phyloP scores from a whole-genome alignment of 352 stramenopile species.

The Peronospora tabacina region DNA sequence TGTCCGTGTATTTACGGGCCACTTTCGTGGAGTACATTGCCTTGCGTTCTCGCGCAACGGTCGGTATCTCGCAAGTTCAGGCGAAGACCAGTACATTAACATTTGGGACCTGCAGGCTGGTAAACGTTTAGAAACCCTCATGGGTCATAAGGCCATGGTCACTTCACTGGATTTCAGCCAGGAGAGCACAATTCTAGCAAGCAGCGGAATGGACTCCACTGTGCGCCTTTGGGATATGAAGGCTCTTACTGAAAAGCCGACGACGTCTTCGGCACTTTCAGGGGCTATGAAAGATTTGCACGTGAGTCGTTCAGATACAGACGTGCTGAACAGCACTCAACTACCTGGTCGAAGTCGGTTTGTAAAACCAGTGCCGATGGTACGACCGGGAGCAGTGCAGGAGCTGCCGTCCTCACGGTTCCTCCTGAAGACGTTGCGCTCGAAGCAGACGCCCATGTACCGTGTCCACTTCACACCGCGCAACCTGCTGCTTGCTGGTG shows the following conservation, averaged over 20 bases:
- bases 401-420: slow-evolving; percentile 62
- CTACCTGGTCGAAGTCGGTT: slow-evolving; percentile 28
- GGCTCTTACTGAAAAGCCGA: slow-evolving; percentile 48
- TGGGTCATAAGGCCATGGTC: slow-evolving; percentile 67
- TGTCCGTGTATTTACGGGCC: slow-evolving; percentile 89
- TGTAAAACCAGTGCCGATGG: slow-evolving; percentile 49
- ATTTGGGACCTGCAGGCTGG: slow-evolving; percentile 91
- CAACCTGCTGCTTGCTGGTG: slow-evolving; percentile 72
- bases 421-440: slow-evolving; percentile 76
- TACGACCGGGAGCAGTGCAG: slow-evolving; percentile 42
- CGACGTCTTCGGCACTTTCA: slow-evolving; percentile 20
- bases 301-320: slow-evolving; percentile 16
- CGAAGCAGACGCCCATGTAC: slow-evolving; percentile 82
- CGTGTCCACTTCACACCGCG: slow-evolving; percentile 73
- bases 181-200: slow-evolving; percentile 70
- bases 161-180: slow-evolving; percentile 73
- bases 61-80: slow-evolving; percentile 78
- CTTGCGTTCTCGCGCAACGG: slow-evolving; percentile 89
- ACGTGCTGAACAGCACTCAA: slow-evolving; percentile 6
- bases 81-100: slow-evolving; percentile 87
- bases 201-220: slow-evolving; percentile 66
- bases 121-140: slow-evolving; percentile 78
- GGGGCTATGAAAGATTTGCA: slow-evolving; percentile 34
- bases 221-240: slow-evolving; percentile 85
- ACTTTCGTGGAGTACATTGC: slow-evolving; percentile 80